phyloP scores from a whole-genome alignment of 768 basidiomycete genomes.

The Naematelia aurantialba region DNA sequence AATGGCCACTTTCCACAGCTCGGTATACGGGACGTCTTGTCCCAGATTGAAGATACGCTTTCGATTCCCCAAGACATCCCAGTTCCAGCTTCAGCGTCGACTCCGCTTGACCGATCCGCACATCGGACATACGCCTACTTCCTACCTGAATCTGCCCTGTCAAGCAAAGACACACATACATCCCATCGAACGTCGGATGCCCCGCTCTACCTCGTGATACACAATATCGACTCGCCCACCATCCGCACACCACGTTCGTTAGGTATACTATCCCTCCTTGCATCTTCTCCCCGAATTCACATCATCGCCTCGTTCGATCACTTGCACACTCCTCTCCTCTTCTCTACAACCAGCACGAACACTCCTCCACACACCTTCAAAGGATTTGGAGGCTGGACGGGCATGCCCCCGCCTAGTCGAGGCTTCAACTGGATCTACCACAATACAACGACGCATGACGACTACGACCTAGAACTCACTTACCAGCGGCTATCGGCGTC shows the following conservation, averaged over 20 bases:
- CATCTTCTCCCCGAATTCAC: slow-evolving; percentile 71
- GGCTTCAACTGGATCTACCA: slow-evolving; percentile 59
- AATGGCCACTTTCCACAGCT: slow-evolving; percentile 74
- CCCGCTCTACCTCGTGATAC: slow-evolving; percentile 73
- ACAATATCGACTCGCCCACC: slow-evolving; percentile 78
- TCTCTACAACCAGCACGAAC: slow-evolving; percentile 52
- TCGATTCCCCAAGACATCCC: slow-evolving; percentile 30
- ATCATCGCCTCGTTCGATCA: slow-evolving; percentile 83
- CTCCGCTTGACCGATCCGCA: slow-evolving; percentile 61
- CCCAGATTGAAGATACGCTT: slow-evolving; percentile 50
- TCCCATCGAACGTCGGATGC: slow-evolving; percentile 46
- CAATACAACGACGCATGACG: slow-evolving; percentile 76
- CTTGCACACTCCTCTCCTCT: slow-evolving; percentile 76
- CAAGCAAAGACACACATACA: slow-evolving; percentile 6
- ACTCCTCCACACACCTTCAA: slow-evolving; percentile 24
- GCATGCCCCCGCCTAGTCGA: slow-evolving; percentile 24
- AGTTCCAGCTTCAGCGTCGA: slow-evolving; percentile 22
- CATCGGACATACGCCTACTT: slow-evolving; percentile 67
- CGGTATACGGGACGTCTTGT: slow-evolving; percentile 62
- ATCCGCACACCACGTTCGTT: slow-evolving; percentile 65
- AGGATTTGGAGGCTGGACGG: slow-evolving; percentile 53
- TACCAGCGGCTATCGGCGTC: slow-evolving; percentile 39
- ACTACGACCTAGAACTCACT: slow-evolving; percentile 73
- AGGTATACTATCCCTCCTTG: slow-evolving; percentile 67
- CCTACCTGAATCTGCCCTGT: slow-evolving; percentile 33